Base-by-base conservation (phyloP, 768 basidiomycete species). In the Xerocomus brunneocitrinus region DNA sequence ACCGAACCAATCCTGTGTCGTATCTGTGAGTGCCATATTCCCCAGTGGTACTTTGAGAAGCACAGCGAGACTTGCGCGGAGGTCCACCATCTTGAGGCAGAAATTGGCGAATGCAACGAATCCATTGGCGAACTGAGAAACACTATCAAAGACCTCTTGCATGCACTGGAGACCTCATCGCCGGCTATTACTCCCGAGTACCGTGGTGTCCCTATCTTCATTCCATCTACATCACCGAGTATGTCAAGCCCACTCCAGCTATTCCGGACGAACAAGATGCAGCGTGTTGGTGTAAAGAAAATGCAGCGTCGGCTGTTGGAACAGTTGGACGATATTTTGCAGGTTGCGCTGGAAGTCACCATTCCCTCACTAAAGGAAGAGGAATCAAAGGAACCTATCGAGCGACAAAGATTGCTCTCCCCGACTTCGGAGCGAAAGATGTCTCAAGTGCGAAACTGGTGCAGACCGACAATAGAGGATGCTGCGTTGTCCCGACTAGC, bases 1-100 rank as follows among this genome's bases (percentile, higher is more conserved):
- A 84, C 81, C 25, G 83, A 90, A 55, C 84, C 81, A 28, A 90
- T 98, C 47, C 79, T 99, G 22, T 98, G 97, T 73, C 89, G 97
- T 30, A 99, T 99, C 57, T 99, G 97, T 76, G 97, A 99, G 72
- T 85, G 89, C 65, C 86, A 89, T 60, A 89, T 98, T 53, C 95
- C 95, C 3, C 90, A 95, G 56, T 99, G 97, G 97, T 99, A 94
- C 75, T 99, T 99, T 68, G 97, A 98, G 75, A 98, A 98, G 75
- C 97, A 99, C 75, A 98, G 93, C 79, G 97, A 99, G 73, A 98
- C 95, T 10, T 99, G 97, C 62, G 91, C 84, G 60, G 95, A 98
- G 73, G 87, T 90, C 3, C 97, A 99, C 72, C 85, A 91, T 42
- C 78, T 99, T 56, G 97, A 99, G 71, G 93, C 94, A 16, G 95